These are phyloP conservation scores for Helotiales sp. DNA, from an alignment of 2,329 filamentous ascomycete genomes.

Conservation along the genomic window DNA sequence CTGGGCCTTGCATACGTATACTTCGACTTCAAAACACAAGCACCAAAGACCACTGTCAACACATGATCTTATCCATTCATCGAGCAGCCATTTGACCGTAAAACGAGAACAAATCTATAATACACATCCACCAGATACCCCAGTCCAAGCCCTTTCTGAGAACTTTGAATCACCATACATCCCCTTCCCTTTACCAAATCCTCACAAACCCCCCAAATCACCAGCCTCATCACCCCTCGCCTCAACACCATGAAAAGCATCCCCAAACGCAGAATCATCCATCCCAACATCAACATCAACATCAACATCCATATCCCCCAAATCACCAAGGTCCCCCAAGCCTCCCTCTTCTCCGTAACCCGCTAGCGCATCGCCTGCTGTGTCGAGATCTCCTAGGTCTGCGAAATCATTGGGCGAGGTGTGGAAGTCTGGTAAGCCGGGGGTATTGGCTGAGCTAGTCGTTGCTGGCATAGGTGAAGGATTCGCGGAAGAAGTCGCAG, in stretches of 20 bases:
- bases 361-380: constrained; percentile 69
- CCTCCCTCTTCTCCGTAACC: constrained; percentile 57
- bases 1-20: too few relatives aligned
- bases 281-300: constrained; percentile 60
- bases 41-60: too few relatives aligned
- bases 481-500: not conserved
- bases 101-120: too few relatives aligned
- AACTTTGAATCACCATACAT: not conserved
- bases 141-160: not conserved
- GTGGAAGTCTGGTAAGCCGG: constrained; percentile 26
- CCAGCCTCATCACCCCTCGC: constrained; percentile 21
- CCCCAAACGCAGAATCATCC: constrained; percentile 80
- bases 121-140: too few relatives aligned
- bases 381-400: constrained; percentile 65
- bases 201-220: not conserved
- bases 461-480: constrained; percentile 12
- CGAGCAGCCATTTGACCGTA: too few relatives aligned
- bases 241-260: constrained; percentile 71
- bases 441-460: constrained; percentile 21
- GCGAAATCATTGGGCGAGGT: constrained; percentile 59
- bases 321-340: constrained; percentile 24
- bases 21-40: too few relatives aligned
- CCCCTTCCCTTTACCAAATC: not conserved
- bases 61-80: too few relatives aligned
- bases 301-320: constrained; percentile 41